Percentiles rank a stretch among this genome's conserved stretches.
These are phyloP conservation scores for Neotropicomus parvogracilis DNA, from an alignment of 1,284 basidiomycete species.

Conservation along the genomic window DNA sequence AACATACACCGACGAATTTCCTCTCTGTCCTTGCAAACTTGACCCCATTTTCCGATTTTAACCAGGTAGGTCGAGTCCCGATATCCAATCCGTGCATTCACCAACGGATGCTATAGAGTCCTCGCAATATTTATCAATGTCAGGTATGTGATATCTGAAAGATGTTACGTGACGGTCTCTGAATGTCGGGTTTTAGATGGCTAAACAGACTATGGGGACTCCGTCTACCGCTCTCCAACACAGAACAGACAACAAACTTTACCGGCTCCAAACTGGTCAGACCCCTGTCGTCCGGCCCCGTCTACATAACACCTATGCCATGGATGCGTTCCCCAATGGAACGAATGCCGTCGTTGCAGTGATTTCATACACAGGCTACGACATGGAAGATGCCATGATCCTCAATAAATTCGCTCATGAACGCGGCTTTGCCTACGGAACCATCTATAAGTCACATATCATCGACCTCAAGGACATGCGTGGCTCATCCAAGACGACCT, in stretches of 20 bases:
- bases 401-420: conserved; percentile 99
- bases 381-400: conserved; percentile 99
- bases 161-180: conserved; percentile 4
- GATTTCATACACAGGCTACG: conserved; percentile 99
- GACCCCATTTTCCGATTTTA: conserved; percentile 93
- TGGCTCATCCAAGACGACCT: conserved; percentile 56
- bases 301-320: conserved; percentile 94
- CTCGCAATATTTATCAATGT: conserved; percentile 85
- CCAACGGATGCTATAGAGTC: conserved; percentile 48
- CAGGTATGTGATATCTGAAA: conserved; percentile 47
- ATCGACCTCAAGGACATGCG: conserved; percentile 84
- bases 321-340: conserved; percentile 98
- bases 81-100: conserved; percentile 1
- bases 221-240: conserved; percentile 88
- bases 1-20: conserved; percentile 94
- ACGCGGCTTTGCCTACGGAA: conserved; percentile 95
- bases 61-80: conserved; percentile 59
- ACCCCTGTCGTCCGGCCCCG: conserved; percentile 92
- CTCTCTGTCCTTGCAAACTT: conserved; percentile 83
- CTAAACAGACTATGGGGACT: conserved; percentile 99
- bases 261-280: conserved; percentile 93
- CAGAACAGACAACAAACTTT: conserved; percentile 98
- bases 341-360: conserved; percentile 98
- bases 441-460: conserved; percentile 94
- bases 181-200: conserved; percentile 66